phyloP scores from a whole-genome alignment of 2,329 filamentous ascomycete genomes.

The Ceratocystis colombiana region DNA sequence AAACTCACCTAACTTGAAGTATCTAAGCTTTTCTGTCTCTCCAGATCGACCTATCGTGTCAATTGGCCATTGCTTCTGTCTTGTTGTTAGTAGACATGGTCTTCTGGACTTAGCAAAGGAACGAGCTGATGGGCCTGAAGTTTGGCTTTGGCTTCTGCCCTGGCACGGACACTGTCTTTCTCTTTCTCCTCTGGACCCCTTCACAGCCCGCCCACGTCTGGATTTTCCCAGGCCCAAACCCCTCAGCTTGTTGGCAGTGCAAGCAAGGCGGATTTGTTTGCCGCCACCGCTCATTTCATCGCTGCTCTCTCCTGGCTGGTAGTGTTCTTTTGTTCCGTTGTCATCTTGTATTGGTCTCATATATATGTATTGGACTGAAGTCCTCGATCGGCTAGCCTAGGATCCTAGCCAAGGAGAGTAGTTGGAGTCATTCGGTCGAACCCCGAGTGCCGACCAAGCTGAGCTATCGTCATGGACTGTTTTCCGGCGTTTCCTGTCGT shows the following conservation, averaged over 20 bases:
- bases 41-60: not conserved
- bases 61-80: not conserved
- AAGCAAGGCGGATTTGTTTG: not conserved
- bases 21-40: not conserved
- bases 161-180: not conserved
- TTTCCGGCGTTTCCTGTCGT: not conserved
- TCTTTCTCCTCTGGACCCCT: not conserved
- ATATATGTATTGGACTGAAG: not conserved
- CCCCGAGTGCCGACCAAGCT: not conserved
- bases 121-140: not conserved
- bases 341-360: not conserved
- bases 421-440: not conserved
- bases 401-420: not conserved
- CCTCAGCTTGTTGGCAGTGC: not conserved
- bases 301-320: not conserved
- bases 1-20: not conserved
- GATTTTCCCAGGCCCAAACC: not conserved
- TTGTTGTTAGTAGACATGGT: not conserved
- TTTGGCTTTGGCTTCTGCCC: not conserved
- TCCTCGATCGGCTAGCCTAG: not conserved
- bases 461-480: not conserved
- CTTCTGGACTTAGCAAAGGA: not conserved
- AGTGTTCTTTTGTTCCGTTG: not conserved
- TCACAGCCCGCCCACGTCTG: not conserved
- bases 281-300: not conserved